phyloP scores from a whole-genome alignment of 495 filamentous ascomycete genomes.

The Cryomyces antarcticus region DNA sequence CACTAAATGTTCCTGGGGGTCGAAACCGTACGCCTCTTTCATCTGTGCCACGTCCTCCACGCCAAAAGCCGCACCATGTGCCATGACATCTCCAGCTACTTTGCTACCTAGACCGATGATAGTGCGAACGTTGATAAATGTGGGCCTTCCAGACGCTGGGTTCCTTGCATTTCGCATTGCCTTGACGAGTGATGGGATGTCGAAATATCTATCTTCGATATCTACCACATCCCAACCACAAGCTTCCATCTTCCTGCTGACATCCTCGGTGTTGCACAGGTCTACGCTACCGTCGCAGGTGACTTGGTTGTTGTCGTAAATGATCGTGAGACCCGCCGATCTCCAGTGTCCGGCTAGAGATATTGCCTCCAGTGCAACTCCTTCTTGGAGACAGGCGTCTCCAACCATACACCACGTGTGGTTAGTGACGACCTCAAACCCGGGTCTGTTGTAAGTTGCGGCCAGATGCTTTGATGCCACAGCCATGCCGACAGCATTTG shows the following conservation, averaged over 20 bases:
- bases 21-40: constrained; percentile 26
- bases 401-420: constrained; percentile 36
- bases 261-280: constrained; percentile 33
- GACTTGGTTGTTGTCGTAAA: constrained; percentile 41
- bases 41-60: constrained; percentile 25
- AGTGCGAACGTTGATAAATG: constrained; percentile 38
- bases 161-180: constrained; percentile 25
- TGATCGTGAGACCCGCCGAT: constrained; percentile 33
- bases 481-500: constrained; percentile 38
- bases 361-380: constrained; percentile 36
- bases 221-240: constrained; percentile 37
- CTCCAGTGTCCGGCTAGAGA: constrained; percentile 32
- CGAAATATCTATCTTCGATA: constrained; percentile 30
- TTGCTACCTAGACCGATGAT: constrained; percentile 33
- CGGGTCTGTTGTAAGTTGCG: constrained; percentile 31
- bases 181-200: constrained; percentile 29
- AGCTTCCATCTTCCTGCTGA: constrained; percentile 37
- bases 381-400: constrained; percentile 39
- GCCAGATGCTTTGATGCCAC: constrained; percentile 37
- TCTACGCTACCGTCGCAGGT: constrained; percentile 39
- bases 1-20: constrained; percentile 25
- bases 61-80: constrained; percentile 32
- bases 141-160: constrained; percentile 23
- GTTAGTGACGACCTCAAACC: constrained; percentile 27
- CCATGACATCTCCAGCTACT: constrained; percentile 27